Evolutionary conservation across 2,329 filamentous ascomycete species (phyloP), one percentile per base, ranked within the genome.

Genomic region (Aspergillus pseudoglaucus): DNA sequence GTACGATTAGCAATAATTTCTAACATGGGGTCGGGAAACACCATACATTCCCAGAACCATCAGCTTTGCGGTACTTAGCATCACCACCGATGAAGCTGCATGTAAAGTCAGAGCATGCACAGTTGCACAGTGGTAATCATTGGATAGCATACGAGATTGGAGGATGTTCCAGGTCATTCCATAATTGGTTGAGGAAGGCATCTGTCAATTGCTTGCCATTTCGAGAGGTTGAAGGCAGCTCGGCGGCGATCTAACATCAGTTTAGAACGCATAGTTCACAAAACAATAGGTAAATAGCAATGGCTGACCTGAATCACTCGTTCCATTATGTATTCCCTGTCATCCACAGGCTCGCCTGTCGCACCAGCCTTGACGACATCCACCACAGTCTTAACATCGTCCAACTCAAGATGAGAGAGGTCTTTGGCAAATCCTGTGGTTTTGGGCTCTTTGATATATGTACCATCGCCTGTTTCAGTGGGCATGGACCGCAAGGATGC

Each of bases 311-410:
- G 67, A 44, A 83, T 76, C 49, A 82, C 60, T 20, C 72, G 69
- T 58, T 83, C 80, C 79, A 82, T 82, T 10, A 80, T 66, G 57
- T 82, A 82, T 1, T 75, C 75, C 60, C 79, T 83, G 58, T 87
- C 83, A 56, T 87, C 72, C 14, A 80, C 65, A 6, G 75, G 74
- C 38, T 78, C 69, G 2, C 78, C 78, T n/a, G 74, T 72, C 47
- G 65, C 57, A 17, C 72, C 59, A 44, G 61, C 67, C 18, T 73
- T 71, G 10, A 72, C 64, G 22, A 70, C 50, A 30, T 72, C 68
- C 27, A 64, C 53, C 18, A 74, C 45, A 9, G 69, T 69, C 42
- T 65, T 63, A 45, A 75, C 62, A 53, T 77, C 70, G 23, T 71
- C 64, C 17, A 76, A 66, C 46, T 66, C 75, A 53, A 80, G 53